Conservation (phyloP, 2,329 filamentous ascomycete genomes). For the Berkeleyomyces basicola region DNA sequence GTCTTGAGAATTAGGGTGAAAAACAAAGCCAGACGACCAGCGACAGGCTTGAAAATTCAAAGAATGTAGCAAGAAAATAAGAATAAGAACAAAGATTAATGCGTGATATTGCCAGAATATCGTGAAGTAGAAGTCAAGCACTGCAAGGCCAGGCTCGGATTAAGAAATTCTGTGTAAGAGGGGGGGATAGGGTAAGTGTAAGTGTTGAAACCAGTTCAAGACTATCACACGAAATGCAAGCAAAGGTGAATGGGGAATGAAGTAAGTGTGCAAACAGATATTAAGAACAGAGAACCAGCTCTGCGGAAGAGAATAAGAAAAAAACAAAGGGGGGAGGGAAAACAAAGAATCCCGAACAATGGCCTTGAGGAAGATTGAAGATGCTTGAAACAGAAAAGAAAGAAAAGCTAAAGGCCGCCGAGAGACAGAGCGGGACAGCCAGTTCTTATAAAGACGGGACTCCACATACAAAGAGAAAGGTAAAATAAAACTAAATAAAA, state of each 20-base stretch:
- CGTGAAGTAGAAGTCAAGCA: background rate
- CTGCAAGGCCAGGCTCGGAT: slow-evolving; percentile 10
- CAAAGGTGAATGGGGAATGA: slow-evolving; percentile 17
- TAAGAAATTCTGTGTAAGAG: slow-evolving; percentile 5
- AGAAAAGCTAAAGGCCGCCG: slow-evolving; percentile 18
- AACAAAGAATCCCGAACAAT: slow-evolving; percentile 34
- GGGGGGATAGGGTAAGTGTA: background rate
- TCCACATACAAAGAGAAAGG: no score
- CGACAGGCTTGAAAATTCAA: slow-evolving; percentile 15
- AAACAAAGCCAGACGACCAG: slow-evolving; percentile 19
- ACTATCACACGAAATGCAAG: slow-evolving; percentile 10
- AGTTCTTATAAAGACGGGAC: background rate
- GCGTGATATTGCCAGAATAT: slow-evolving; percentile 14
- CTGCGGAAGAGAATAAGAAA: slow-evolving; percentile 26
- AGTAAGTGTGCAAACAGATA: slow-evolving; percentile 16
- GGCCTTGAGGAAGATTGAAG: slow-evolving; percentile 34
- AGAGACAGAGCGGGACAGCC: slow-evolving; percentile 18
- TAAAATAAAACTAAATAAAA: no score
- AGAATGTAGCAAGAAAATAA: background rate
- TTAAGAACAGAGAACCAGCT: slow-evolving; percentile 36
- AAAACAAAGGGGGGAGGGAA: slow-evolving; percentile 23
- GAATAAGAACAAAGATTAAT: slow-evolving; percentile 2
- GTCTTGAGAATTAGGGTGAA: slow-evolving; percentile 15
- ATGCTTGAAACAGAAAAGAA: slow-evolving; percentile 43
- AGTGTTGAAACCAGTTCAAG: slow-evolving; percentile 14